These are phyloP conservation scores for Nigrospora osmanthi DNA, from an alignment of 2,329 filamentous ascomycete genomes.

Conservation along the genomic window DNA sequence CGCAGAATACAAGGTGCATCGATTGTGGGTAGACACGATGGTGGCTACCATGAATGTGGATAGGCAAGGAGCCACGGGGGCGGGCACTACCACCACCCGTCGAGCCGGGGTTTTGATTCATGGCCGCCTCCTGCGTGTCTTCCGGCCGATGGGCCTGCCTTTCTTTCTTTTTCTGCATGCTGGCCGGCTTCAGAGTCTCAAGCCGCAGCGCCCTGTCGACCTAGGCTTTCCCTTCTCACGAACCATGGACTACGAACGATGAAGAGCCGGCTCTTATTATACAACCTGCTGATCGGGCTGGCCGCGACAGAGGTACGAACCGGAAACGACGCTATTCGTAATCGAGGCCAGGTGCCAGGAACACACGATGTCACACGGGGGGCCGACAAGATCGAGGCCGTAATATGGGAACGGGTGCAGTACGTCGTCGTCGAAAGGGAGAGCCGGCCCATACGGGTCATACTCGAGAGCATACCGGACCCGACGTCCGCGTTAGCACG, in stretches of 20 bases:
- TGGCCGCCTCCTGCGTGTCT: too few relatives aligned
- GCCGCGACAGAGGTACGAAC: slow-evolving; percentile 16
- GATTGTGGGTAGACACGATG: too few relatives aligned
- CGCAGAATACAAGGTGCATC: too few relatives aligned
- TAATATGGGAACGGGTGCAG: slow-evolving; percentile 11
- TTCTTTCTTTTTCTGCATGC: too few relatives aligned
- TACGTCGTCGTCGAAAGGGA: slow-evolving; percentile 8
- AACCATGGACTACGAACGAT: slow-evolving; percentile 21
- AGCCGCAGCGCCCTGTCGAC: background rate
- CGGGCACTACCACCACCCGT: too few relatives aligned
- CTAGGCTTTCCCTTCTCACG: slow-evolving; percentile 2
- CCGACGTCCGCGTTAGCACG: slow-evolving; percentile 10
- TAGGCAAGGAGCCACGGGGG: too few relatives aligned
- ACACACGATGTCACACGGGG: background rate
- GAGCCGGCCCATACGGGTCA: slow-evolving; percentile 4
- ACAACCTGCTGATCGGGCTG: slow-evolving; percentile 18
- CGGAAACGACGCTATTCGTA: slow-evolving; percentile 6
- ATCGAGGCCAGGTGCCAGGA: slow-evolving; percentile 2
- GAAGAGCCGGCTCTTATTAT: slow-evolving; percentile 22
- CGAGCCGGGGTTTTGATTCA: too few relatives aligned
- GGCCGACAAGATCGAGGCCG: slow-evolving; percentile 2
- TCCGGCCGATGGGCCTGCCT: too few relatives aligned
- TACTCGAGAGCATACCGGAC: slow-evolving; percentile 8
- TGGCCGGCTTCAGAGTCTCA: too few relatives aligned
- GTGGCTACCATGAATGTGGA: too few relatives aligned